A percentile compares a stretch with the other conserved stretches of the same genome.
Evolutionary conservation across 2,329 filamentous ascomycete species (phyloP).

Genomic region (Xylariomycetidae sp.): DNA sequence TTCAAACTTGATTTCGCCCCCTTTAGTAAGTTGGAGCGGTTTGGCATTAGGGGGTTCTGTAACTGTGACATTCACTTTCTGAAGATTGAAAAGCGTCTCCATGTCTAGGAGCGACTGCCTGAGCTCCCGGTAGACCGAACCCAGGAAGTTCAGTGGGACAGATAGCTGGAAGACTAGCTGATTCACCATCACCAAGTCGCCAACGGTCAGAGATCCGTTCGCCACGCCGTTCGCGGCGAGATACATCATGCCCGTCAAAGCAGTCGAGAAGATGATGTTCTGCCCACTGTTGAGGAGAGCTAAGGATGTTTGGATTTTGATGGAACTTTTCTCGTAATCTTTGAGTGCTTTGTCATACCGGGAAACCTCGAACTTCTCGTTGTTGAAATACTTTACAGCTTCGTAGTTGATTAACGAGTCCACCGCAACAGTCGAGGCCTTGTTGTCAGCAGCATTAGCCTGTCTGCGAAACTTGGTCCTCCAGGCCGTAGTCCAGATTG

Average conservation of each 20-base stretch:
- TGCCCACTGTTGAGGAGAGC: slow-evolving; percentile 92
- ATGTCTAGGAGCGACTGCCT: slow-evolving; percentile 94
- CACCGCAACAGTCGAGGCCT: slow-evolving; percentile 88
- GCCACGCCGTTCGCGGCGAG: slow-evolving; percentile 88
- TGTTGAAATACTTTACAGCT: slow-evolving; percentile 99
- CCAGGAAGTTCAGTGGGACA: slow-evolving; percentile 93
- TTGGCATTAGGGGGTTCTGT: slow-evolving; percentile 72
- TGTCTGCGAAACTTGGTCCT: slow-evolving; percentile 92
- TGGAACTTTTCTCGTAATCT: slow-evolving; percentile 87
- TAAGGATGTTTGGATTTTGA: slow-evolving; percentile 93
- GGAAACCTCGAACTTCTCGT: slow-evolving; percentile 88
- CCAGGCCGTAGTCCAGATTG: slow-evolving; percentile 94
- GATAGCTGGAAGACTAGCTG: slow-evolving; percentile 98
- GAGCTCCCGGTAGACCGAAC: slow-evolving; percentile 95
- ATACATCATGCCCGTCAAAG: slow-evolving; percentile 97
- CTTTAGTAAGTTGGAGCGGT: slow-evolving; percentile 64
- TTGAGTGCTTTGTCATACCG: slow-evolving; percentile 85
- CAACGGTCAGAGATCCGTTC: slow-evolving; percentile 75
- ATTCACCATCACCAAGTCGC: slow-evolving; percentile 97
- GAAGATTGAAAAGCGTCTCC: slow-evolving; percentile 96
- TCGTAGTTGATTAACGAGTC: slow-evolving; percentile 99
- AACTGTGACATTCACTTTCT: slow-evolving; percentile 90
- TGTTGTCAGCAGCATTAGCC: slow-evolving; percentile 94
- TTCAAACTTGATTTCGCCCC: slow-evolving; percentile 89
- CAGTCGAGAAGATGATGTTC: slow-evolving; percentile 93